A percentile compares a stretch with the other conserved stretches of the same genome.
phyloP scores from a whole-genome alignment of 345 rosid genomes.

The Passiflora organensis region DNA sequence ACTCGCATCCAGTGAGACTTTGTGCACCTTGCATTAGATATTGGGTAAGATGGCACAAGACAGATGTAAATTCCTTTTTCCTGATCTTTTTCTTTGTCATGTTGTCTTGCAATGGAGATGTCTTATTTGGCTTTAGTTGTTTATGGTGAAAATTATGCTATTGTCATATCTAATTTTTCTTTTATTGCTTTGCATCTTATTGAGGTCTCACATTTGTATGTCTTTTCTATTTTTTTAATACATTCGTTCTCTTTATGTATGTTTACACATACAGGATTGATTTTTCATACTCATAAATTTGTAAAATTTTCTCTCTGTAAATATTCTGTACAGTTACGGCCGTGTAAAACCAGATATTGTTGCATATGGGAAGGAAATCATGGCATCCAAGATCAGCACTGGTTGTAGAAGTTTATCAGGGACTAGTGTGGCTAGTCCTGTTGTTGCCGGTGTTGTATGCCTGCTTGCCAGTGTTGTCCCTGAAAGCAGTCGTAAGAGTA shows the following conservation, averaged over 20 bases:
- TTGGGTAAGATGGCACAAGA: background rate
- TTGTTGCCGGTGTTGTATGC: slow-evolving; percentile 98
- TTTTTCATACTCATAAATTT: background rate
- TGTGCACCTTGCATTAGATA: background rate
- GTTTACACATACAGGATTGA: background rate
- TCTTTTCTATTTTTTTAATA: background rate
- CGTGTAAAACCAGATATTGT: slow-evolving; percentile 96
- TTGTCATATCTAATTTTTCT: no score
- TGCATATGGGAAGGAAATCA: slow-evolving; percentile 94
- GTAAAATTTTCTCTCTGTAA: background rate
- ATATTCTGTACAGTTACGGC: slow-evolving; percentile 59
- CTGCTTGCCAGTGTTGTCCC: slow-evolving; percentile 88
- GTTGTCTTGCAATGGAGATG: background rate
- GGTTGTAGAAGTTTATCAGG: slow-evolving; percentile 98
- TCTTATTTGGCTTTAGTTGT: no score
- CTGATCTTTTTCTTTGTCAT: background rate
- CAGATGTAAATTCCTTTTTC: background rate
- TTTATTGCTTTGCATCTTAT: background rate
- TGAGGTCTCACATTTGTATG: background rate
- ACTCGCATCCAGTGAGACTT: background rate
- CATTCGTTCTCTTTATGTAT: background rate
- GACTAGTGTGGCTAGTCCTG: slow-evolving; percentile 98
- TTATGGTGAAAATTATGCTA: no score
- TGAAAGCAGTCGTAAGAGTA: slow-evolving; percentile 52
- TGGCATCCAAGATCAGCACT: slow-evolving; percentile 93